Evolutionary conservation across 2,329 filamentous ascomycete species (phyloP).

Genomic region (Pyrenophora seminiperda): DNA sequence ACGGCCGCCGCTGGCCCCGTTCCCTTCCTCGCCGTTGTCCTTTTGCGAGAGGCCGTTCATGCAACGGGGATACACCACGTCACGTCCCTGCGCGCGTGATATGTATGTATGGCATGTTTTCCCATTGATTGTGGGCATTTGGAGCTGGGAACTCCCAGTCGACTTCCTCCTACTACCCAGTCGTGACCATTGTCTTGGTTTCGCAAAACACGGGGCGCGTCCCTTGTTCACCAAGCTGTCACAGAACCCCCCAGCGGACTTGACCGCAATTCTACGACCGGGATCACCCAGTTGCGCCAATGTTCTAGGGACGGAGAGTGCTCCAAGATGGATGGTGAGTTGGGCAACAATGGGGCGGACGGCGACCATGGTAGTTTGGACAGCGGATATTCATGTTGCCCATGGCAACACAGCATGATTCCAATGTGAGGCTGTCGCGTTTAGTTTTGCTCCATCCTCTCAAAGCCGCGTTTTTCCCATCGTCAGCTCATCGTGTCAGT

Average conservation of each 20-base stretch:
- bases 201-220: background rate
- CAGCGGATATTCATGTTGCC: background rate
- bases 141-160: background rate
- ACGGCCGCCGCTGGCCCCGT: slow-evolving; percentile 10
- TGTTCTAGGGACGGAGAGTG: slow-evolving; percentile 2
- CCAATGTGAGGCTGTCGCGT: too few relatives aligned
- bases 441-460: too few relatives aligned
- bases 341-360: slow-evolving; percentile 3
- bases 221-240: background rate
- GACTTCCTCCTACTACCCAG: background rate
- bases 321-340: slow-evolving; percentile 1
- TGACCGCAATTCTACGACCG: slow-evolving; percentile 1
- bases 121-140: too few relatives aligned
- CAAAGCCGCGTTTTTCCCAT: too few relatives aligned
- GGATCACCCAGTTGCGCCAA: slow-evolving; percentile 4
- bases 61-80: slow-evolving; percentile 5
- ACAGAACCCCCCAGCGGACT: background rate
- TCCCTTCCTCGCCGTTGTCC: slow-evolving; percentile 6
- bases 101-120: too few relatives aligned
- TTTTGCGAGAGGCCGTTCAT: background rate
- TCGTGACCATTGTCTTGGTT: background rate
- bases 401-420: background rate
- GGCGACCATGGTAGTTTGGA: background rate
- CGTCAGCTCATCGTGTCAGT: too few relatives aligned
- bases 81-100: slow-evolving; percentile 1